Percentiles rank a stretch among this genome's conserved stretches.
Evolutionary conservation across 495 filamentous ascomycete species (phyloP).

Genomic region (Neurospora sp.): DNA sequence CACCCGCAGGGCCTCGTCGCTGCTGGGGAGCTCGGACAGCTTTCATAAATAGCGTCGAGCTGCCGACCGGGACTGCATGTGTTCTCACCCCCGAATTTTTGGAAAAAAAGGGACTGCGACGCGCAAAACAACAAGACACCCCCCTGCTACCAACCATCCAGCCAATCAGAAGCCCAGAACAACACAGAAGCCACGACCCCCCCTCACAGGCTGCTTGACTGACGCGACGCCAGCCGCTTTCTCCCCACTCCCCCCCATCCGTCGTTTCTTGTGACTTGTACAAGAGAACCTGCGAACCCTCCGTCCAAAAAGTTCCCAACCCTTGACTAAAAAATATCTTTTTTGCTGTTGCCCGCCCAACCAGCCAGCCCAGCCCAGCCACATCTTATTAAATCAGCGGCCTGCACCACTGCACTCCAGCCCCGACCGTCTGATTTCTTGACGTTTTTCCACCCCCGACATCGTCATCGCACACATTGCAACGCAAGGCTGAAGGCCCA

Average conservation of each 20-base stretch:
- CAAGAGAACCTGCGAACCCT: neutral
- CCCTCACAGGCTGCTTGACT: neutral
- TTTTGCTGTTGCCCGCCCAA: neutral
- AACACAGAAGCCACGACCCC: neutral
- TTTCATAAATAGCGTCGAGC: slow-evolving; percentile 32
- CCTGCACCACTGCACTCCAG: neutral
- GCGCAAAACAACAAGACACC: slow-evolving; percentile 13
- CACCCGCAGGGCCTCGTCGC: slow-evolving; percentile 7
- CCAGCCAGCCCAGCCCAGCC: neutral
- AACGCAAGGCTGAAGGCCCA: slow-evolving; percentile 18
- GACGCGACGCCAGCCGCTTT: neutral
- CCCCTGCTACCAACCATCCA: neutral
- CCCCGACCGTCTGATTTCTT: slow-evolving; percentile 1
- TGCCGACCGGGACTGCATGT: slow-evolving; percentile 29
- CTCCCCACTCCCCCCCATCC: neutral
- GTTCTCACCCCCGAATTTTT: slow-evolving; percentile 26
- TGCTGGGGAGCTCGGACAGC: slow-evolving; percentile 12
- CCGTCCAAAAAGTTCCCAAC: neutral
- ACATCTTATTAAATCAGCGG: neutral
- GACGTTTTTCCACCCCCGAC: slow-evolving; percentile 21
- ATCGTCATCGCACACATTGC: slow-evolving; percentile 3
- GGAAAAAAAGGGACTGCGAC: slow-evolving; percentile 13
- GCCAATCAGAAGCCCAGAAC: slow-evolving; percentile 14
- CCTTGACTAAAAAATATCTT: slow-evolving; percentile 1
- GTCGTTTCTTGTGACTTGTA: neutral